phyloP scores from a whole-genome alignment of 2,329 filamentous ascomycete species.

The Paracoccidioides lutzii region DNA sequence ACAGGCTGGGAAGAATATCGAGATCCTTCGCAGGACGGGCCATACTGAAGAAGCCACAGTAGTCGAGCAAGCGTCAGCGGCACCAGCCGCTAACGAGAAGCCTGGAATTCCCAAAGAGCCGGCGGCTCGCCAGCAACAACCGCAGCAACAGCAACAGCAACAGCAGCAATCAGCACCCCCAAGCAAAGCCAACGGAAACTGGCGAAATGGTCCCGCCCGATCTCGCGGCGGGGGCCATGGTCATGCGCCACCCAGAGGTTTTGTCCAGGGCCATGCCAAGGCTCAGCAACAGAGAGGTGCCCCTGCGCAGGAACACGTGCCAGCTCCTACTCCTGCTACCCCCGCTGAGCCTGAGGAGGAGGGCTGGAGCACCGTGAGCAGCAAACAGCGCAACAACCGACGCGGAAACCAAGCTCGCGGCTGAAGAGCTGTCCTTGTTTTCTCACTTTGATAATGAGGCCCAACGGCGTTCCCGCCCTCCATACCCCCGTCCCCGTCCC shows the following conservation, averaged over 20 bases:
- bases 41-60: constrained; percentile 32
- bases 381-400: constrained; percentile 33
- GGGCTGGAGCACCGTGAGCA: constrained; percentile 37
- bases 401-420: constrained; percentile 21
- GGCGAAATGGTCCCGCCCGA: constrained; percentile 20
- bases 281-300: constrained; percentile 3
- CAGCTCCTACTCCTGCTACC: constrained; percentile 18
- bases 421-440: not conserved
- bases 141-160: too few species aligned
- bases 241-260: constrained; percentile 1
- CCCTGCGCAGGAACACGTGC: constrained; percentile 6
- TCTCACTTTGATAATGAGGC: not conserved
- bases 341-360: constrained; percentile 28
- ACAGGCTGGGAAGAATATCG: constrained; percentile 38
- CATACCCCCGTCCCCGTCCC: not conserved
- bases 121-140: constrained; percentile 11
- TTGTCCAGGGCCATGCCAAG: constrained; percentile 3
- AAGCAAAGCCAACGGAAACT: constrained; percentile 29
- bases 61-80: constrained; percentile 36
- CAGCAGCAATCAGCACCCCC: constrained; percentile 1
- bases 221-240: constrained; percentile 6
- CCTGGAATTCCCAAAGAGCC: constrained; percentile 10
- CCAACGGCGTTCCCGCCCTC: not conserved
- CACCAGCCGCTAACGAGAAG: constrained; percentile 6
- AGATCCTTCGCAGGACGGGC: constrained; percentile 41